These are phyloP conservation scores for Jamesozyma piceae DNA, from an alignment of 805 yeast genomes.

Conservation along the genomic window DNA sequence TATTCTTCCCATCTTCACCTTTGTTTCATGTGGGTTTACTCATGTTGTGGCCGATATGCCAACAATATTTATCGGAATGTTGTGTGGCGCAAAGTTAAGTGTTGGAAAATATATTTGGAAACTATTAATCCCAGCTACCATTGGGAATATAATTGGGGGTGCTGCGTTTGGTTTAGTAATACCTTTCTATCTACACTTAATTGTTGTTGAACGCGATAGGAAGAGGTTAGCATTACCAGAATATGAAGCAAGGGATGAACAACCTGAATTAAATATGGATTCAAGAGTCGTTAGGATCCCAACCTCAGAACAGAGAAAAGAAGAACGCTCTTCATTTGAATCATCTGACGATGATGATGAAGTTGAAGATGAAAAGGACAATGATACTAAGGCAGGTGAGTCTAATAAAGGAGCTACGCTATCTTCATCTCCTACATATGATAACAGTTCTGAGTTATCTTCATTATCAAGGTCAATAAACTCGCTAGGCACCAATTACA, in stretches of 20 bases:
- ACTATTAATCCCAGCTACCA: conserved; percentile 54
- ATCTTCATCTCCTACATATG: neutral
- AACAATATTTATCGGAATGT: conserved; percentile 52
- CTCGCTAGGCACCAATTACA: neutral
- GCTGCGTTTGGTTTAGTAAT: conserved; percentile 49
- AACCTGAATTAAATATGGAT: conserved; percentile 67
- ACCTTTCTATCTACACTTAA: conserved; percentile 67
- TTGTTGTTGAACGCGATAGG: conserved; percentile 65
- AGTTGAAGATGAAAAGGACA: neutral
- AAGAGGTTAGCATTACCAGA: conserved; percentile 51
- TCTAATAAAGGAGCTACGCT: neutral
- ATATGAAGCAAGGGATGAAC: conserved; percentile 69
- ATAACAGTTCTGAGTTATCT: neutral
- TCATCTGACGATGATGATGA: neutral
- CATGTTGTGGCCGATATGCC: conserved; percentile 82
- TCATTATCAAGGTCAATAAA: neutral
- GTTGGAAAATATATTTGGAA: conserved; percentile 68
- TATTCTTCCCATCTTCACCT: conserved; percentile 61
- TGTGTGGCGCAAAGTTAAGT: conserved; percentile 55
- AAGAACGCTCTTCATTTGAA: conserved; percentile 1
- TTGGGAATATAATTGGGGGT: conserved; percentile 82
- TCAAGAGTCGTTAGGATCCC: conserved; percentile 61
- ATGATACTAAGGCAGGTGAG: neutral
- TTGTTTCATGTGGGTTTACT: conserved; percentile 69
- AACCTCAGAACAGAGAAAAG: conserved; percentile 8